Evolutionary conservation across 2,329 filamentous ascomycete genomes (phyloP).

Genomic region (Aureobasidium sp.): DNA sequence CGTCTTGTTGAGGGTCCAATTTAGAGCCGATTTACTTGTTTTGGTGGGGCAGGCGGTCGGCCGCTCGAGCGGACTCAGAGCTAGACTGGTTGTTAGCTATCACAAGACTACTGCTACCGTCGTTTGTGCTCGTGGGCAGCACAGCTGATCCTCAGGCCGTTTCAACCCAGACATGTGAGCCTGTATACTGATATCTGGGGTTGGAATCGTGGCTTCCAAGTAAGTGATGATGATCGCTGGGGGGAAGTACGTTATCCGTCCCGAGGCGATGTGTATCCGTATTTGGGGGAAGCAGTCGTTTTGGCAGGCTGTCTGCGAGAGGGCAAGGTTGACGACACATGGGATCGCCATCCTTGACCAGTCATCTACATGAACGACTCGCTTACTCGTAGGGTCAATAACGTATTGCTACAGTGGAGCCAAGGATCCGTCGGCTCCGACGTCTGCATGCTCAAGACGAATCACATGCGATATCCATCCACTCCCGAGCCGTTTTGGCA

Average conservation of each 20-base stretch:
- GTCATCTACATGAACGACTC: not conserved
- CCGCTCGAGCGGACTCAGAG: slow-evolving; percentile 3
- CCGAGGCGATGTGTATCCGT: not conserved
- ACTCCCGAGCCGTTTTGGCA: slow-evolving; percentile 2
- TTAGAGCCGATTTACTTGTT: not conserved
- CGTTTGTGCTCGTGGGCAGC: slow-evolving; percentile 4
- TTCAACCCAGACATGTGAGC: slow-evolving; percentile 5
- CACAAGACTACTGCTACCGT: not conserved
- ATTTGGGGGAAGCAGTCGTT: not conserved
- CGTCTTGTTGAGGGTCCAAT: not conserved
- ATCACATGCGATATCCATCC: slow-evolving; percentile 7
- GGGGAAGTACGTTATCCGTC: not conserved
- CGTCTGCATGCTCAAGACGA: not conserved
- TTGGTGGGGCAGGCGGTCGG: slow-evolving; percentile 1
- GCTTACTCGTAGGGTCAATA: not conserved
- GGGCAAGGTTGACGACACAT: slow-evolving; percentile 1
- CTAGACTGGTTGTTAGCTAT: not conserved
- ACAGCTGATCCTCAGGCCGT: slow-evolving; percentile 9
- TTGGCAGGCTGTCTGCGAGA: not conserved
- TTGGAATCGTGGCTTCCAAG: not conserved
- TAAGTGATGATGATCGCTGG: slow-evolving; percentile 3
- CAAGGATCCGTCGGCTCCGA: slow-evolving; percentile 2
- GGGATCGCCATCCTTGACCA: not conserved
- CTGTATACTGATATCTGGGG: slow-evolving; percentile 6
- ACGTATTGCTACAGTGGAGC: slow-evolving; percentile 7